Evolutionary conservation across 1,139 yeast genomes (phyloP), one percentile per base, ranked within the genome.

Genomic region (Candida frijolesensis): DNA sequence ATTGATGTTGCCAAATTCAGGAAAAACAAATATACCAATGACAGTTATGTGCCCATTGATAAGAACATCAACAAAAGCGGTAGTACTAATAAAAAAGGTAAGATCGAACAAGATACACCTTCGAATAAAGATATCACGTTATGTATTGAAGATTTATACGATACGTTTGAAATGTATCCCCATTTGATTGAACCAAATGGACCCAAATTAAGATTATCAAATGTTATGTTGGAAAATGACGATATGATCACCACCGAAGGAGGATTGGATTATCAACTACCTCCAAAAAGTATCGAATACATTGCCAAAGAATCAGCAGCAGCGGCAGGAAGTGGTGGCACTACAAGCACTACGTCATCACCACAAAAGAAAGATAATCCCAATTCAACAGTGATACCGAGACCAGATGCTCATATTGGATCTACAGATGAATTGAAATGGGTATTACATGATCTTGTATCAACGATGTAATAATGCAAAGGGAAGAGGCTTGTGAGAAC

Each of bases 1-100:
- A 81, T 89, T 43, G 96, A 89, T 60, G 79, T 85, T 1, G 85
- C 86, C 2, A 78, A 87, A 53, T 84, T 82, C 61, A 70, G 89
- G 47, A 77, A 76, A 57, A 72, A 73, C 44, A 81, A 79, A 59
- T 83, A 83, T 58, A 74, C 81, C 25, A 76, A 74, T 45, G 76
- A 72, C 56, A 80, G 72, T 49, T 70, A 67, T 50, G 49, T 66
- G 2, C 51, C 56, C 7, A 38, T 40, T 18, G 54, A 51, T 6
- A 45, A 44, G 5, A 35, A 30, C 12, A 43, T 16, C 19, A 25
- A 12, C 9, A 33, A 6, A 16, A 32, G 30, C 22, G 10, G 25
- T 5, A 42, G 15, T 14, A n/a, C 12, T 9, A 29, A 16, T 14
- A 15, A 29, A 6, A 29, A 15, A 14, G 29, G 46, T 16, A 33